Base-by-base conservation (phyloP, 148 eudicot genomes). In the Polygonum aviculare region DNA sequence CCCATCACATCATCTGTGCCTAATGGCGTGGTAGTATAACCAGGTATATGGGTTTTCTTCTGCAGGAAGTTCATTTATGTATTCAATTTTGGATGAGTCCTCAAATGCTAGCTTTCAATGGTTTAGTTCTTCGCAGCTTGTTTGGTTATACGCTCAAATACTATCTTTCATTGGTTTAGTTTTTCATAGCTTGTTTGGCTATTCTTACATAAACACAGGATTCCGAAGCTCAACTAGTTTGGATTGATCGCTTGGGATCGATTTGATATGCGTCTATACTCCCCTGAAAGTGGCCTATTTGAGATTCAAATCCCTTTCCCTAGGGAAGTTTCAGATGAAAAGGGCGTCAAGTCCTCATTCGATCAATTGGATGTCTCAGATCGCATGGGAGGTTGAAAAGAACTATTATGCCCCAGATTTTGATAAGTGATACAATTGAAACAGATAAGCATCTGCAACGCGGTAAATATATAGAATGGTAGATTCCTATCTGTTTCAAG, bases 331-430 rank as follows among this genome's bases (percentile, higher is more conserved):
- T 78, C 86, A 4, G 96, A 95, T 12, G 91, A 88, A 81, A 92
- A 90, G 86, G 94, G 92, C 19, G 92, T 89, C 54, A 95, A 90
- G 78, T 95, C 97, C 69, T 85, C 97, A 55, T 92, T 95, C 76
- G 92, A 95, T 77, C 76, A 95, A 95, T 77, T 87, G 98, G 54
- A 94, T 94, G 98, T 90, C 98, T 70, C 98, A 95, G 82, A 81
- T 86, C 67, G 98, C 98, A 33, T 95, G 98, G 98, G 97, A 95
- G 83, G 96, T 90, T 73, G 98, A 95, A 80, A 95, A 82, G 88
- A 88, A 89, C 76, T 88, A 83, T 76, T 88, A 86, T 73, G 81
- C 78, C n/a, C 85, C 85, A 19, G 88, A 90, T 54, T 92, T 92
- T 75, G 74, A 83, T 72, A 89, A 81, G 94, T 92, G 44, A 92